These are phyloP conservation scores for Phaeotremella skinneri DNA, from an alignment of 768 basidiomycete species.

Conservation along the genomic window DNA sequence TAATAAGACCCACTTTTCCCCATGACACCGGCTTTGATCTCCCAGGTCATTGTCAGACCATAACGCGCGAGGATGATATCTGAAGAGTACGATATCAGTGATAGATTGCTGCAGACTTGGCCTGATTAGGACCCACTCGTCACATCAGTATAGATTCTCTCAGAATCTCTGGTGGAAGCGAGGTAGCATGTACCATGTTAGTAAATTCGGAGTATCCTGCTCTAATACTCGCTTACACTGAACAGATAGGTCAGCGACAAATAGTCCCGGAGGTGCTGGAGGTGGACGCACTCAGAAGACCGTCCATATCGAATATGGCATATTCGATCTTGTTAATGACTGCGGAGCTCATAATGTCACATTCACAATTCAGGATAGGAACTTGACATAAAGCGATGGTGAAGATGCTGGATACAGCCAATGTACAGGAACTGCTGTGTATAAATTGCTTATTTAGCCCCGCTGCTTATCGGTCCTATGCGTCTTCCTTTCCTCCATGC, in stretches of 20 bases:
- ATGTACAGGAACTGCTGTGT: too few species aligned
- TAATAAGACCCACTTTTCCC: constrained; percentile 37
- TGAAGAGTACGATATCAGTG: constrained; percentile 17
- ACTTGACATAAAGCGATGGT: too few species aligned
- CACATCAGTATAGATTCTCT: constrained; percentile 49
- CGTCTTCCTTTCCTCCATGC: too few species aligned
- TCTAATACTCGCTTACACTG: constrained; percentile 20
- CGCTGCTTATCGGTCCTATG: too few species aligned
- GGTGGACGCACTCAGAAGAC: constrained; percentile 37
- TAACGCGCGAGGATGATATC: constrained; percentile 46
- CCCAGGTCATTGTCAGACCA: constrained; percentile 47
- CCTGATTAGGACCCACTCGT: constrained; percentile 32
- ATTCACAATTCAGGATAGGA: too few species aligned
- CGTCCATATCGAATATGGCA: constrained; percentile 51
- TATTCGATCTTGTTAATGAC: constrained; percentile 49
- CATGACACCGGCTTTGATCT: constrained; percentile 49
- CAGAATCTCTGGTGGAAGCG: constrained; percentile 1
- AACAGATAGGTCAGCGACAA: constrained; percentile 5
- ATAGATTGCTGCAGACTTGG: background rate
- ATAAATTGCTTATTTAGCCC: too few species aligned
- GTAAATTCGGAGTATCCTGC: background rate
- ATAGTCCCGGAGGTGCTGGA: background rate
- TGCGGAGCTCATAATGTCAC: too few species aligned
- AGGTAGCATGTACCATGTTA: background rate
- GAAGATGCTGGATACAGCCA: too few species aligned